Base-by-base conservation (phyloP, 371 early-diverging fungal species). In the Nematocida minor region DNA sequence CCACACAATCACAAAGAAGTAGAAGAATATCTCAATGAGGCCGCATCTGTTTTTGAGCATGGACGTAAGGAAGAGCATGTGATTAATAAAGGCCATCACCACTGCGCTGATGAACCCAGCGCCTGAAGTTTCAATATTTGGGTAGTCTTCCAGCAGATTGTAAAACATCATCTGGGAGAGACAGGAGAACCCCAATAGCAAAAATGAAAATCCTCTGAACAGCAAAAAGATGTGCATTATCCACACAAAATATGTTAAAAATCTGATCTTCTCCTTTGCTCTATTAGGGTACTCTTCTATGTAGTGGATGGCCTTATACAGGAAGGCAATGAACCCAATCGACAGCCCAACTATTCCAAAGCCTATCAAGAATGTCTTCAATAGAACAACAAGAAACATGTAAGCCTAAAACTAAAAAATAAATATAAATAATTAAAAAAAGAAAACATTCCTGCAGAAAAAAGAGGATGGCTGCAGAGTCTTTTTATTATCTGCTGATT, bases 201-300 rank as follows among this genome's bases (percentile, higher is more conserved):
- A 62, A 7, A 84, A 60, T 11, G 82, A 71, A 14, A 83, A 60
- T 4, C 81, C 79, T 60, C 81, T 79, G 11, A 86, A 54, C 14
- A 84, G 47, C 18, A 86, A 57, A 54, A 82, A 53, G 9, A 81
- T 32, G 44, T 86, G 84, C 31, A 79, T 22, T 0, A 40, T 64
- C n/a, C 70, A 64, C 29, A 79, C 57, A 9, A 42, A 40, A 32
- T 80, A 60, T 20, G 84, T 79, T 48, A 84, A 71, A 11, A 60
- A 55, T 31, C 67, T 34, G 32, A 86, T 83, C 40, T 64, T 80
- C 29, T 83, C 79, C 69, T 84, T 84, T 36, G 85, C 84, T 49
- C 81, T 79, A 70, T 80, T 74, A 36, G 86, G 67, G n/a, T 82
- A 81, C 18, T 83, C 83, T 63, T 85, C 86, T 42, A 86, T 84